Percentiles rank a stretch among this genome's conserved stretches.
phyloP scores from a whole-genome alignment of 169 alveolate genomes.

The Cryptosporidium sp. region DNA sequence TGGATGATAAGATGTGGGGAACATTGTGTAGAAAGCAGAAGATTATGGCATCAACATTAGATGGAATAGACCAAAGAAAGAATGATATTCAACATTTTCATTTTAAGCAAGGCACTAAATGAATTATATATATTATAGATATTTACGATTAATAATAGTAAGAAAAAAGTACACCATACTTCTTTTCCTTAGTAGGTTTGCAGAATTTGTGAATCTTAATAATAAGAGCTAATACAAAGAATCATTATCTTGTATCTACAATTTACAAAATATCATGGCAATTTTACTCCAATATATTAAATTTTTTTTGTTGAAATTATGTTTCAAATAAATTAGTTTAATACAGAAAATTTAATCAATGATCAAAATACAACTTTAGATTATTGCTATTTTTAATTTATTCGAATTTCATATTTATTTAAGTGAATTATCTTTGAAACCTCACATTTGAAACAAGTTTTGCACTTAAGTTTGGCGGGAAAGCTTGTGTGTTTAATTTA shows the following conservation, averaged over 20 bases:
- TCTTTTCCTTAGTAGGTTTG: not conserved
- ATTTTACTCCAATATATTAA: too few species aligned
- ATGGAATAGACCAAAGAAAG: constrained; percentile 71
- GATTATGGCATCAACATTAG: constrained; percentile 72
- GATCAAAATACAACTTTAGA: too few species aligned
- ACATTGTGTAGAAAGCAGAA: constrained; percentile 55
- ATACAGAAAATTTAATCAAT: too few species aligned
- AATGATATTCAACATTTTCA: constrained; percentile 43
- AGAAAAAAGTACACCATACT: too few species aligned
- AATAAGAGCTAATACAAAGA: too few species aligned
- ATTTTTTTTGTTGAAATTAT: too few species aligned
- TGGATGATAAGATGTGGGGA: constrained; percentile 86
- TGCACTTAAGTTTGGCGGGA: not conserved
- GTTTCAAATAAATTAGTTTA: too few species aligned
- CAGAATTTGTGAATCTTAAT: not conserved
- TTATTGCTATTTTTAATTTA: too few species aligned
- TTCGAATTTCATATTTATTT: too few species aligned
- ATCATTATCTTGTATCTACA: not conserved
- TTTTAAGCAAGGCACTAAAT: not conserved
- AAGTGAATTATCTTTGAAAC: too few species aligned
- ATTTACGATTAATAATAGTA: too few species aligned
- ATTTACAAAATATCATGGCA: too few species aligned
- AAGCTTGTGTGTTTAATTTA: not conserved
- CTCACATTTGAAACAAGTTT: not conserved
- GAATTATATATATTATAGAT: not conserved